phyloP scores from a whole-genome alignment of 768 basidiomycete genomes.

The Ephemerocybe angulata region DNA sequence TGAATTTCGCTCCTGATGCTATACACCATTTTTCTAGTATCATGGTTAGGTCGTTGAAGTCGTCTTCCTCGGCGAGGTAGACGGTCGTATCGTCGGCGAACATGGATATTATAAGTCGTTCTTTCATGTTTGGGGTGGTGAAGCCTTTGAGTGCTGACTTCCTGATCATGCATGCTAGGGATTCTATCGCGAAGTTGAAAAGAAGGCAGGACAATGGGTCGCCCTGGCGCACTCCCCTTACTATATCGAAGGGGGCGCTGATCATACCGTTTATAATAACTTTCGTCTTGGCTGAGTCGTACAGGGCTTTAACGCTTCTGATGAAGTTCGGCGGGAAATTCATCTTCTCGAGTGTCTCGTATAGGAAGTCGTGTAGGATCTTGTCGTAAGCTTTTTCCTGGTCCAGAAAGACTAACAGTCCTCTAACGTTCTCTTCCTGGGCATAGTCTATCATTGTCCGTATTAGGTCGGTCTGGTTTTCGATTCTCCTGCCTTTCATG shows the following conservation, averaged over 20 bases:
- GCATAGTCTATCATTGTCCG: neutral
- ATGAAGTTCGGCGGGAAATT: neutral
- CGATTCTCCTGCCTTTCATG: neutral
- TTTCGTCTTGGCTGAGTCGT: neutral
- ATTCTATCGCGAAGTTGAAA: neutral
- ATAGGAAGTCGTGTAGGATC: neutral
- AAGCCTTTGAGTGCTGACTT: neutral
- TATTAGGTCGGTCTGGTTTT: conserved; percentile 1
- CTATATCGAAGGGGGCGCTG: neutral
- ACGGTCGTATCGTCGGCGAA: conserved; percentile 2
- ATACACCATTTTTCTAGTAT: neutral
- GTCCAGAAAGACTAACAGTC: neutral
- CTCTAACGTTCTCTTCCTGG: neutral
- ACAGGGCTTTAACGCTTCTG: neutral
- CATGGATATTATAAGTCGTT: neutral
- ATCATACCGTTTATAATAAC: conserved; percentile 11
- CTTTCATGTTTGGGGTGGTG: no score
- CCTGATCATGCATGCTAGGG: neutral
- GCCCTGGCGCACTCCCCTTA: neutral
- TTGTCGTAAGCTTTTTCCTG: conserved; percentile 4
- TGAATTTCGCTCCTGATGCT: conserved; percentile 3
- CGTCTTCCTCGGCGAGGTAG: neutral
- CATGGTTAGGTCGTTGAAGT: neutral
- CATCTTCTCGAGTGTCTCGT: neutral
- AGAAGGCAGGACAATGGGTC: conserved; percentile 1